phyloP scores from a whole-genome alignment of 768 basidiomycete species.

The Podaxis sp. region DNA sequence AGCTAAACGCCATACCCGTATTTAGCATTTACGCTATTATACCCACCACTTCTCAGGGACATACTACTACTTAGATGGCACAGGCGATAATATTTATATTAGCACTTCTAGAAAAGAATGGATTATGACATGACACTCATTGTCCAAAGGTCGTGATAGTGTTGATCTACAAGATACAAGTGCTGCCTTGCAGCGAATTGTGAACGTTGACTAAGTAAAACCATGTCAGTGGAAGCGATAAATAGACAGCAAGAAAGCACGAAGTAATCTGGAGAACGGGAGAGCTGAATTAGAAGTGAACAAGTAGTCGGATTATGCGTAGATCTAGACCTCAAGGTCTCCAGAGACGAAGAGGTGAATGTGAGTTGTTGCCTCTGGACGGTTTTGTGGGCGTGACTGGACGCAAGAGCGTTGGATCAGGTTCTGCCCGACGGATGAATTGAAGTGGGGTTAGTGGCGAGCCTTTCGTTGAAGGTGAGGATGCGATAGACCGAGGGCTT shows the following conservation, averaged over 20 bases:
- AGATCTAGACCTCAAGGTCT: conserved; percentile 47
- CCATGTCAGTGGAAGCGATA: not conserved
- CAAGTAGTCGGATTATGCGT: not conserved
- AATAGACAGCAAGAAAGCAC: conserved; percentile 1
- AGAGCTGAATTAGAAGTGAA: not conserved
- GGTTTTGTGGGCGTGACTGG: conserved; percentile 69
- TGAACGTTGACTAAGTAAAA: not conserved
- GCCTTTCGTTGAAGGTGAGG: conserved; percentile 50
- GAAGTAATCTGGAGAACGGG: not conserved
- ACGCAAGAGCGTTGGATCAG: conserved; percentile 48
- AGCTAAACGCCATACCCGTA: conserved; percentile 22
- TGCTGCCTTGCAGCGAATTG: not conserved
- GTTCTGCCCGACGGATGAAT: conserved; percentile 80
- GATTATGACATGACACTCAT: not conserved
- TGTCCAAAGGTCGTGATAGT: not conserved
- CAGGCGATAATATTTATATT: conserved; percentile 6
- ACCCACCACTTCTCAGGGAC: not conserved
- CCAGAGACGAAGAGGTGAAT: conserved; percentile 59
- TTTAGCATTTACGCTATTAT: not conserved
- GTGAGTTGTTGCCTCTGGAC: conserved; percentile 28
- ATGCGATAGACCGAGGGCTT: conserved; percentile 51
- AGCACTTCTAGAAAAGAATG: conserved; percentile 6
- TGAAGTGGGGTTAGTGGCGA: conserved; percentile 81
- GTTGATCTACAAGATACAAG: conserved; percentile 14
- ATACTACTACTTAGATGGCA: not conserved